These are phyloP conservation scores for Malus orientalis DNA, from an alignment of 306 rosid species.

Conservation along the genomic window DNA sequence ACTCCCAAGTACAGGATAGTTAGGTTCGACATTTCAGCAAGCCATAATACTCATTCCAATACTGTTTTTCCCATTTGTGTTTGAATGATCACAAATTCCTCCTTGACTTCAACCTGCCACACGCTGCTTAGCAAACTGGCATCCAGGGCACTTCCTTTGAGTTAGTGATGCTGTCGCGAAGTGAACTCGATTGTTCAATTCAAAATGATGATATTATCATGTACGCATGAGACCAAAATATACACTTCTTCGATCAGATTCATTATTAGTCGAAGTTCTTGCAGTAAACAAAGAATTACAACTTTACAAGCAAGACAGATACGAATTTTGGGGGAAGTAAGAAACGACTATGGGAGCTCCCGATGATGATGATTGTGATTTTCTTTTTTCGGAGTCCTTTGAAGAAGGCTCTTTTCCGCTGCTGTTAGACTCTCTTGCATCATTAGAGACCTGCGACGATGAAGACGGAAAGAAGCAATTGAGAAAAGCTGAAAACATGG, in stretches of 20 bases:
- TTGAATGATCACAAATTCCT: not conserved
- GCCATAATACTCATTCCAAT: not conserved
- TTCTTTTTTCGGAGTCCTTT: not conserved
- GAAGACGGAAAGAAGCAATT: not conserved
- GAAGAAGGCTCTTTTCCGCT: not conserved
- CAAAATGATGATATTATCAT: not conserved
- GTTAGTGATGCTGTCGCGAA: not conserved
- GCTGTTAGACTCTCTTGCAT: not conserved
- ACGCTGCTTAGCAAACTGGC: not conserved
- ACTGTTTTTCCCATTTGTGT: not conserved
- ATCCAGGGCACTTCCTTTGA: not conserved
- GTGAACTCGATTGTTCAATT: not conserved
- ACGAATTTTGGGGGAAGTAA: constrained; percentile 7
- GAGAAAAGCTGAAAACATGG: not conserved
- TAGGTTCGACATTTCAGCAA: not conserved
- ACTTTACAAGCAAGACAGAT: not conserved
- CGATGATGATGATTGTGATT: not conserved
- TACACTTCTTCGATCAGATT: not conserved
- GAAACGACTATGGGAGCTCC: constrained; percentile 11
- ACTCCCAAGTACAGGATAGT: not conserved
- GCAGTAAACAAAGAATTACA: not conserved
- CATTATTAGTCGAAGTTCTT: no score
- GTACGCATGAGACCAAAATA: no score
- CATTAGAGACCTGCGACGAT: not conserved
- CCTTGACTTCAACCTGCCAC: not conserved